These are phyloP conservation scores for Stachybotrys echinatus DNA, from an alignment of 2,329 filamentous ascomycete species.

Conservation along the genomic window DNA sequence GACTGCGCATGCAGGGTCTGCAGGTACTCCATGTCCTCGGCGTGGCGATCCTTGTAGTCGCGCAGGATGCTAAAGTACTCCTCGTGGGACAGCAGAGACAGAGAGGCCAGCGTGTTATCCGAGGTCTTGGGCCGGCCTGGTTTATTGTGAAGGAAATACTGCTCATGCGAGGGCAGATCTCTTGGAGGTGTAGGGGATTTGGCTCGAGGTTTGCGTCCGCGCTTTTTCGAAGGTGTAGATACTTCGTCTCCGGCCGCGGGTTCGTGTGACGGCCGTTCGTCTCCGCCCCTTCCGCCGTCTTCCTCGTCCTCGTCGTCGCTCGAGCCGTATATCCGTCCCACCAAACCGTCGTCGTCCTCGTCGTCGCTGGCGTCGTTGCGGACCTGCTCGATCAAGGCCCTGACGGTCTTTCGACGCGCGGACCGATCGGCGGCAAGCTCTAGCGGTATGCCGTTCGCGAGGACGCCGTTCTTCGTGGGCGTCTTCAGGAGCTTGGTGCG, in stretches of 20 bases:
- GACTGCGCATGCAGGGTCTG: slow-evolving; percentile 71
- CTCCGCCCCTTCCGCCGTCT: slow-evolving; percentile 24
- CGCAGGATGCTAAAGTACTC: slow-evolving; percentile 73
- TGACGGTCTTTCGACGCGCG: slow-evolving; percentile 78
- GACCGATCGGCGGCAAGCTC: slow-evolving; percentile 75
- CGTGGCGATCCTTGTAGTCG: slow-evolving; percentile 63
- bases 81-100: slow-evolving; percentile 79
- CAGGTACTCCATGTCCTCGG: slow-evolving; percentile 64
- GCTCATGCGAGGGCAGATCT: slow-evolving; percentile 80
- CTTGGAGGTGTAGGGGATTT: slow-evolving; percentile 74
- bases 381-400: slow-evolving; percentile 67
- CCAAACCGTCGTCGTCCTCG: slow-evolving; percentile 69
- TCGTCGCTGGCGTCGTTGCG: slow-evolving; percentile 64
- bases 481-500: slow-evolving; percentile 29
- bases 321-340: slow-evolving; percentile 61
- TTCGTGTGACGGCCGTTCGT: slow-evolving; percentile 7
- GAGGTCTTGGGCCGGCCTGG: slow-evolving; percentile 79
- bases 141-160: slow-evolving; percentile 90
- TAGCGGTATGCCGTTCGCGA: slow-evolving; percentile 51
- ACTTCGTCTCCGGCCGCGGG: slow-evolving; percentile 25
- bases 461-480: slow-evolving; percentile 27
- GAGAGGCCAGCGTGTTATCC: slow-evolving; percentile 71
- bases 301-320: slow-evolving; percentile 49
- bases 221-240: slow-evolving; percentile 37
- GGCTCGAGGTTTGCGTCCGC: slow-evolving; percentile 18